phyloP scores from a whole-genome alignment of 805 yeast genomes.

The Wickerhamiella azymoides region DNA sequence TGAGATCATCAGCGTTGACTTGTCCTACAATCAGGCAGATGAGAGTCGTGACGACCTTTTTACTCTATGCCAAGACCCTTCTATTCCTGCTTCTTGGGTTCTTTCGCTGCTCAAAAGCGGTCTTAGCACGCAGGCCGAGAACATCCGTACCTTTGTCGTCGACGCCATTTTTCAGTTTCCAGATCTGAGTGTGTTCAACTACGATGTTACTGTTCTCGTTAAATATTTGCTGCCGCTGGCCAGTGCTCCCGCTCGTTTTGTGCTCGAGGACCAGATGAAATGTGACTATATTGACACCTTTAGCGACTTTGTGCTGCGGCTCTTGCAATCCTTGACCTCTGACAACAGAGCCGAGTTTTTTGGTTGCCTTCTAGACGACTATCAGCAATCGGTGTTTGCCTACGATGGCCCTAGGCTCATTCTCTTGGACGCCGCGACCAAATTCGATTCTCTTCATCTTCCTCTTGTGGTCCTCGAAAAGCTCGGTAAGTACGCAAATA shows the following conservation, averaged over 20 bases:
- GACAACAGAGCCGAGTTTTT: slow-evolving; percentile 15
- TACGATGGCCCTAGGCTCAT: slow-evolving; percentile 4
- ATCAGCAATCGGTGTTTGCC: background rate
- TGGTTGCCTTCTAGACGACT: slow-evolving; percentile 8
- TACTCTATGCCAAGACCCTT: slow-evolving; percentile 34
- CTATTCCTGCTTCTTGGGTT: slow-evolving; percentile 58
- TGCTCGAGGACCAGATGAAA: slow-evolving; percentile 23
- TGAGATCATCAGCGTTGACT: slow-evolving; percentile 72
- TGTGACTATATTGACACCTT: slow-evolving; percentile 51
- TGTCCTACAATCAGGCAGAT: slow-evolving; percentile 73
- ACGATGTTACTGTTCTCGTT: slow-evolving; percentile 30
- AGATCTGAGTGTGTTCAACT: slow-evolving; percentile 35
- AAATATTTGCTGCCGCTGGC: slow-evolving; percentile 38
- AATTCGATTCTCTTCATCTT: background rate
- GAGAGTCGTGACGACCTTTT: slow-evolving; percentile 58
- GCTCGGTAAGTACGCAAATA: slow-evolving; percentile 10
- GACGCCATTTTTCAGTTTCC: slow-evolving; percentile 41
- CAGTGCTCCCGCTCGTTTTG: slow-evolving; percentile 52
- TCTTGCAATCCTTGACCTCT: slow-evolving; percentile 22
- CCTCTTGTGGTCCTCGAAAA: slow-evolving; percentile 4
- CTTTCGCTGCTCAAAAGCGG: slow-evolving; percentile 64
- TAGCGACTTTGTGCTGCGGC: slow-evolving; percentile 32
- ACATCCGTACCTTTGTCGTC: slow-evolving; percentile 53
- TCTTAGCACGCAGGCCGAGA: slow-evolving; percentile 59
- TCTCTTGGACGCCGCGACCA: slow-evolving; percentile 1